Percentiles rank a stretch among this genome's conserved stretches.
Conservation (phyloP, 805 yeast species). For the Starmerella stellata region DNA sequence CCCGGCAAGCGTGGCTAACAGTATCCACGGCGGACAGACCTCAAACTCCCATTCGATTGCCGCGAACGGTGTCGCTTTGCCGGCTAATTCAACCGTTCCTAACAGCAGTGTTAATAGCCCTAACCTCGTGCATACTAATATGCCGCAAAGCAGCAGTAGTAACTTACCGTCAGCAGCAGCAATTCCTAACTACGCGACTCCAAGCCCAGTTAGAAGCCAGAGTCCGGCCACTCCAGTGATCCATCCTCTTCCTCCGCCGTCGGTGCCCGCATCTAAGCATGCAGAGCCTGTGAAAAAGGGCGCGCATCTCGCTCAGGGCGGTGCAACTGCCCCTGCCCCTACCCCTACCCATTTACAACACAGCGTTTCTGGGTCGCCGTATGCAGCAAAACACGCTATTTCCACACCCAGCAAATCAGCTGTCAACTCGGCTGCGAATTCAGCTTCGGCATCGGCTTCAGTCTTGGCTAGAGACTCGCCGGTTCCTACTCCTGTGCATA, state of each 20-base stretch:
- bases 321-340: conserved; percentile 14
- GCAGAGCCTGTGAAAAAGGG: conserved; percentile 8
- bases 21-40: too few species aligned
- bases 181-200: conserved; percentile 2
- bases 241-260: conserved; percentile 19
- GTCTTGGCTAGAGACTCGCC: not conserved
- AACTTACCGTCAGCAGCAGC: too few species aligned
- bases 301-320: conserved; percentile 15
- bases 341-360: too few species aligned
- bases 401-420: not conserved
- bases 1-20: too few species aligned
- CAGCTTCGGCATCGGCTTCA: not conserved
- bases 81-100: too few species aligned
- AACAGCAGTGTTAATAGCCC: too few species aligned
- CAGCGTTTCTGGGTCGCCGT: conserved; percentile 12
- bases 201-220: conserved; percentile 12
- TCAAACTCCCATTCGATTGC: too few species aligned
- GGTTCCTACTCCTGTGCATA: not conserved
- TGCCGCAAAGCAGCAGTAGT: too few species aligned
- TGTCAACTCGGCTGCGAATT: not conserved
- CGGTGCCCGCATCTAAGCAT: conserved; percentile 14
- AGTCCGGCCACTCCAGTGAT: conserved; percentile 12
- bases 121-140: too few species aligned
- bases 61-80: too few species aligned
- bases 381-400: conserved; percentile 14